Evolutionary conservation across 257 asterid species (phyloP).

Genomic region (Apocynum venetum): DNA sequence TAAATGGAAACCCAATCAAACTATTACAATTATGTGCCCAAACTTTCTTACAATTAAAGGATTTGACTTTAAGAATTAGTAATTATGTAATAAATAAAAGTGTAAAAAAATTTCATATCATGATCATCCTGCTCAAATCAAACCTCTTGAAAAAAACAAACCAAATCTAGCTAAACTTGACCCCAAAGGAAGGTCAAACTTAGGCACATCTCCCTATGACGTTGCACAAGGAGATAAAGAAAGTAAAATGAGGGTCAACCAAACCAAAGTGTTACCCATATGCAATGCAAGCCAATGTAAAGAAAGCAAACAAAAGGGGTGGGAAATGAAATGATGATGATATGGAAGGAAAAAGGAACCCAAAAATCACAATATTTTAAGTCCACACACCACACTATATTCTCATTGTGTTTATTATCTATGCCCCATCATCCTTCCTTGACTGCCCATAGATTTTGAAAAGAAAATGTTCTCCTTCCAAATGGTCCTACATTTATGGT

Average conservation of each 20-base stretch:
- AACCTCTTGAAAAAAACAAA: neutral
- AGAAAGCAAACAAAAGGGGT: neutral
- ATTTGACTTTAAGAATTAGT: too few species aligned
- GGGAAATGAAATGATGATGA: conserved; percentile 6
- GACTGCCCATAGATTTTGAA: conserved; percentile 1
- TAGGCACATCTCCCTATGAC: neutral
- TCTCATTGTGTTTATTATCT: neutral
- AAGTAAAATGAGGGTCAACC: neutral
- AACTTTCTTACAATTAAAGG: too few species aligned
- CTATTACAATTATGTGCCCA: too few species aligned
- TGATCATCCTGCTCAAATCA: too few species aligned
- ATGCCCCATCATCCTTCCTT: neutral
- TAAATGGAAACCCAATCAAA: too few species aligned
- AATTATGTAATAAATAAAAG: too few species aligned
- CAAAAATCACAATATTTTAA: neutral
- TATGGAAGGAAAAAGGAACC: neutral
- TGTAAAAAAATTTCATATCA: too few species aligned
- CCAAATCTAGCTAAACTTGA: neutral
- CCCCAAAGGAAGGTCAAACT: neutral
- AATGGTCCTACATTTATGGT: conserved; percentile 5
- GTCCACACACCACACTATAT: neutral
- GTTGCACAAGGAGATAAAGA: neutral
- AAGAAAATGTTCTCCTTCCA: neutral
- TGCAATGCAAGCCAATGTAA: neutral
- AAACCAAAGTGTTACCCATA: neutral